Evolutionary conservation across 2,329 filamentous ascomycete genomes (phyloP), one percentile per base, ranked within the genome.

Genomic region (Colletotrichum sp.): DNA sequence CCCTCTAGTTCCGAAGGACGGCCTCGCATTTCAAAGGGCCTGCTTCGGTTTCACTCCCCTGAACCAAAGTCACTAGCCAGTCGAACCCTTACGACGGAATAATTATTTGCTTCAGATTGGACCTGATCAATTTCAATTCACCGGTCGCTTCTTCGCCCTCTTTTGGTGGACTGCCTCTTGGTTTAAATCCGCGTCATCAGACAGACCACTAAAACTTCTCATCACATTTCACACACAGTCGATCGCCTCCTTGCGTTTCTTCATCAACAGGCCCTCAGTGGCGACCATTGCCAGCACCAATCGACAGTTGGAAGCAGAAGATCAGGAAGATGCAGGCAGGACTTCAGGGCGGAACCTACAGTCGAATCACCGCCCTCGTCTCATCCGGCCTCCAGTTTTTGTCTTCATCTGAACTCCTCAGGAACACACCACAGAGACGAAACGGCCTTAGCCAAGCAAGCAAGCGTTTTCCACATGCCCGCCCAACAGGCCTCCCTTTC

Each of bases 401-500:
- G 26, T 57, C 65, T 55, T 74, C 71, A 39, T 74, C 71, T 70
- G 71, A 74, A 74, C 67, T 69, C 34, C 30, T 28, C 32, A 32
- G 49, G 66, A 57, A 70, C 65, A 49, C 59, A 64, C 52, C 52
- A 49, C 63, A 64, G 39, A 72, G 64, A 65, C 74, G 74, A 76
- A 76, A 76, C 74, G 64, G 44, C 73, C 30, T 32, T 72, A 69
- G 69, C 72, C 63, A 73, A 65, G 73, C 70, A 34, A 73, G 59
- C 64, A 52, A 60, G 67, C 67, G 52, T 39, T 44, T 21, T 52
- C 55, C 28, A 65, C 70, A 76, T 63, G 57, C 28, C 49, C 73
- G 44, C 57, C 72, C 57, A 57, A 67, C 69, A 30, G 30, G 69
- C 36, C 30, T 36, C 60, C 57, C 60, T 18, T n/a, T 36, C 57